Evolutionary conservation across 345 rosid species (phyloP).

Genomic region (Lepidium didymum): DNA sequence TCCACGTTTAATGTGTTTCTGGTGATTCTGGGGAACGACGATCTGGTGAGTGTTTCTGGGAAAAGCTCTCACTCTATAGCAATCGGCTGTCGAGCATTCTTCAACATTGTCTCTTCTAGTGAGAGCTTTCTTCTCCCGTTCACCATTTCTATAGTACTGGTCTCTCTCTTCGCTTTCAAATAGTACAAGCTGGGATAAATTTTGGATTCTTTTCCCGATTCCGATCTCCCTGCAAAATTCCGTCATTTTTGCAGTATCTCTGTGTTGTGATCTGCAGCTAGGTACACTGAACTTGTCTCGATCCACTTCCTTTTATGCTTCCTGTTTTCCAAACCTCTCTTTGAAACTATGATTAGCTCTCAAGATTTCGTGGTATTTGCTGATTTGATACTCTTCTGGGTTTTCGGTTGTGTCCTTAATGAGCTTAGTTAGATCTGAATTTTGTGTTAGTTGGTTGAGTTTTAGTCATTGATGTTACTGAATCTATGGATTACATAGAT

Average conservation of each 20-base stretch:
- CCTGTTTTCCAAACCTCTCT: background rate
- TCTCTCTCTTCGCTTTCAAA: background rate
- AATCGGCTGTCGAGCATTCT: constrained; percentile 8
- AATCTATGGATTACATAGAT: background rate
- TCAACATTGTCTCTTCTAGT: constrained; percentile 18
- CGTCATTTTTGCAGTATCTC: background rate
- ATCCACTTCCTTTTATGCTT: background rate
- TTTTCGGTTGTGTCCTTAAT: background rate
- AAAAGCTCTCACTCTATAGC: constrained; percentile 7
- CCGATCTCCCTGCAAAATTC: constrained; percentile 13
- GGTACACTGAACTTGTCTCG: constrained; percentile 17
- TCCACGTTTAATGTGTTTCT: background rate
- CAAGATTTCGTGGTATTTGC: background rate
- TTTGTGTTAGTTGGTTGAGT: background rate
- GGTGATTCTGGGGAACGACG: background rate
- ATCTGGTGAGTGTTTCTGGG: constrained; percentile 5
- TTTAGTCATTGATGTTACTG: background rate
- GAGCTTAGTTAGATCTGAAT: constrained; percentile 19
- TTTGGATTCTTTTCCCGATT: constrained; percentile 18
- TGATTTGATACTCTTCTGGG: background rate
- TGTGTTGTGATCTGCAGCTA: constrained; percentile 9
- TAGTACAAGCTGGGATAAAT: background rate
- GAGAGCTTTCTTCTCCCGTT: constrained; percentile 7
- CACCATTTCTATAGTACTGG: background rate
- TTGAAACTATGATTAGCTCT: constrained; percentile 5